Evolutionary conservation across 1,284 basidiomycete genomes (phyloP).

Genomic region (Papiliotrema nemorosa): DNA sequence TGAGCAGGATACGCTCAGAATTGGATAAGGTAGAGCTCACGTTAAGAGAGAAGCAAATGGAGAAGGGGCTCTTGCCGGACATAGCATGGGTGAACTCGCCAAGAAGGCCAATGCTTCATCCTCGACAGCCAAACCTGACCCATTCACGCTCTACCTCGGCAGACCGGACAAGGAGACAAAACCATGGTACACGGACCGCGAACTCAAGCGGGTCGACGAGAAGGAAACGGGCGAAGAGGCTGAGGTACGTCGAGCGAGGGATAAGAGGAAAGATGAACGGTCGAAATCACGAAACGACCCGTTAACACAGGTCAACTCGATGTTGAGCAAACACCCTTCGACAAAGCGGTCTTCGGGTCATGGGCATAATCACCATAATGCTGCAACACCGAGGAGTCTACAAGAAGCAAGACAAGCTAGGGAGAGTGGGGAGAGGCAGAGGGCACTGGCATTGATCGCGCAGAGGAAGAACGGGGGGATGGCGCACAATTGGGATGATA

Average conservation of each 20-base stretch:
- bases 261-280: slow-evolving; percentile 45
- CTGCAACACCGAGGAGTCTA: slow-evolving; percentile 5
- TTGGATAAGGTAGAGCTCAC: not conserved
- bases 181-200: slow-evolving; percentile 49
- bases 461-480: slow-evolving; percentile 18
- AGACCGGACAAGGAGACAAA: slow-evolving; percentile 48
- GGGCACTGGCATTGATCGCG: slow-evolving; percentile 45
- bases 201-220: slow-evolving; percentile 44
- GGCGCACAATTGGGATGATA: slow-evolving; percentile 26
- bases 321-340: slow-evolving; percentile 11
- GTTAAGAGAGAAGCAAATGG: not conserved
- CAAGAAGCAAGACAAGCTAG: slow-evolving; percentile 21
- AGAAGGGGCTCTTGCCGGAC: not conserved
- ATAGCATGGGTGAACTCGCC: slow-evolving; percentile 31
- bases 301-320: slow-evolving; percentile 34
- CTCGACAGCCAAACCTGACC: slow-evolving; percentile 41
- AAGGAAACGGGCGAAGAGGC: slow-evolving; percentile 42
- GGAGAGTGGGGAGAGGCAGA: slow-evolving; percentile 39
- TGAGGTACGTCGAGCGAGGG: slow-evolving; percentile 35
- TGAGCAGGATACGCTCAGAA: no score
- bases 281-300: slow-evolving; percentile 43
- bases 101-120: slow-evolving; percentile 33
- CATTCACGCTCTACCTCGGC: slow-evolving; percentile 48
- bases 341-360: slow-evolving; percentile 1
- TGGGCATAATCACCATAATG: not conserved